Base-by-base conservation (phyloP, 2,329 filamentous ascomycete genomes). In the Cladobotryum mycophilum region DNA sequence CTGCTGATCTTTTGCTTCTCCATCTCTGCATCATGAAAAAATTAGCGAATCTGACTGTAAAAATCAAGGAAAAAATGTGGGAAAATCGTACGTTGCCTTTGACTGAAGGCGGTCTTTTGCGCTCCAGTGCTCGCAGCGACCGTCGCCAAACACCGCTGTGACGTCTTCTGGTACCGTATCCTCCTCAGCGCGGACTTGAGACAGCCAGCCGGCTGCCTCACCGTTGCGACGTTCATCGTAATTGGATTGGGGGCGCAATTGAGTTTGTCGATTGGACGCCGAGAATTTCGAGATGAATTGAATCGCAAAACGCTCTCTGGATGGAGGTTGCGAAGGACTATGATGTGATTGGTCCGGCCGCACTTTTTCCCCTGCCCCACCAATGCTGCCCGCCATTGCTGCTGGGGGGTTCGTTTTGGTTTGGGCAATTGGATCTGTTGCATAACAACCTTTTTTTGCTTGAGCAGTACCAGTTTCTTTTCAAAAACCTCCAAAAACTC, bases 181-280 rank as follows among this genome's bases (percentile, higher is more conserved):
- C 80, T 76, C 56, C 84, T 76, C 60, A 89, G 64, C 36, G 81
- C 71, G 30, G 80, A 73, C 70, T 86, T 88, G 65, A 88, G 81
- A 70, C 82, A 85, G 75, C 81, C 80, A 64, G 88, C 69, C 55
- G 86, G 85, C 79, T 86, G 82, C 70, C 80, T 70, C 63, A 77
- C 63, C 53, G 78, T 70, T 57, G 80, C 74, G 58, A 79, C 76
- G 76, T 88, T 89, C 75, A 77, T 81, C 56, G 62, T 70, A 61
- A 54, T 50, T 54, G 53, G 41, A 18, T 36, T 48, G 25, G 38
- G 35, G 44, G 41, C 40, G 45, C 22, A 41, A 44, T 18, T 44
- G 35, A 53, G 38, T 57, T 57, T 56, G 48, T 55, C 44, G 57
- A 50, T 43, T 45, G 41, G 30, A 30, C 13, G 42, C 42, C 40